Base-by-base conservation (phyloP, 169 alveolate genomes). In the Eimeria sp. region DNA sequence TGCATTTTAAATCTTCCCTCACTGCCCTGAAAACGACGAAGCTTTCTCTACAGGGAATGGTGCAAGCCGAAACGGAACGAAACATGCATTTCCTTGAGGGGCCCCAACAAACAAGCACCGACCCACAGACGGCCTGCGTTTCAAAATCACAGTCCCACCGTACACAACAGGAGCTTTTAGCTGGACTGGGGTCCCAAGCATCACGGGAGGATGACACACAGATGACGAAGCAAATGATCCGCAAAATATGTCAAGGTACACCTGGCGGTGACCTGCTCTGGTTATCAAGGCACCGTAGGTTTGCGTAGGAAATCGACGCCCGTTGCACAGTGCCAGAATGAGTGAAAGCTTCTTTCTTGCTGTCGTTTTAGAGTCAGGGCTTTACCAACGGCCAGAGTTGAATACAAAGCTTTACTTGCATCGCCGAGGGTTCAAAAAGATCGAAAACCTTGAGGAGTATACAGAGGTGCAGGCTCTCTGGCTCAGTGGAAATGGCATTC, bases 401-500 rank as follows among this genome's bases (percentile, higher is more conserved):
- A 99, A 99, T 95, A 99, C 98, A 88, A 98, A 98, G 80, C 98
- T 99, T 27, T 99, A 98, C 95, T 96, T 99, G n/a, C 99, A 98
- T 96, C 98, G 98, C 96, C 97, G 98, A 83, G 99, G 99, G 51
- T 99, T 99, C 95, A 96, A 96, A 45, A 97, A 97, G 93, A 98
- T 99, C 25, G 99, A 98, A 94, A 98, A 98, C 86, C 92, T 99
- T 51, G 98, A 98, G 20, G 97, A 98, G 49, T 99, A 98, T 88
- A 97, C 98, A 72, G 98, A 98, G 93, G 97, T 98, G 73, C 98
- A 98, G 95, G 99, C 99, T 75, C 96, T 99, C 40, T 99, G 98
- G 97, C 97, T 99, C 30, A 99, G 98, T 96, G 99, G 99, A n/a
- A 99, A 99, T 89, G 99, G 99, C 73, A 98, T 98, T 45, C 96